phyloP scores from a whole-genome alignment of 495 filamentous ascomycete genomes.

The Neurospora sp. region DNA sequence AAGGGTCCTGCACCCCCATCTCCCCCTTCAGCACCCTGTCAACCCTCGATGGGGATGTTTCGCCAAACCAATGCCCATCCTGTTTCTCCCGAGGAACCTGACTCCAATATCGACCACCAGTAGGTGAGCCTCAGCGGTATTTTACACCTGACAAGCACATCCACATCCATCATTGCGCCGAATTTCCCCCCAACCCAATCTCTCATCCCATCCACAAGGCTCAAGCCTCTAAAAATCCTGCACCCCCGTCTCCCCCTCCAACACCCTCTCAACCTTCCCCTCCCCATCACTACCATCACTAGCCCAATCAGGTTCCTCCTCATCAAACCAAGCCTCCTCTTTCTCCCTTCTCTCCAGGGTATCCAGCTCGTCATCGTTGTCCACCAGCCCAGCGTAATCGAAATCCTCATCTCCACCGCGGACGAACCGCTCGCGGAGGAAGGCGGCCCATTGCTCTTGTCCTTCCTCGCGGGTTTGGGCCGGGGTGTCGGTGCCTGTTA shows the following conservation, averaged over 20 bases:
- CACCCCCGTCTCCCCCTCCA: constrained; percentile 65
- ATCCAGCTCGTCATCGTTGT: constrained; percentile 61
- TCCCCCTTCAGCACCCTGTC: too few relatives aligned
- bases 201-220: not conserved
- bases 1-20: too few relatives aligned
- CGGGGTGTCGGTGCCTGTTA: constrained; percentile 33
- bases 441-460: constrained; percentile 54
- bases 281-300: constrained; percentile 34
- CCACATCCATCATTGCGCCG: too few relatives aligned
- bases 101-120: not conserved
- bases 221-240: constrained; percentile 56
- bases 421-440: constrained; percentile 60
- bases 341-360: constrained; percentile 47
- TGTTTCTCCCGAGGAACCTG: not conserved
- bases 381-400: constrained; percentile 52
- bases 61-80: not conserved
- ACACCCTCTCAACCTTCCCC: constrained; percentile 11
- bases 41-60: not conserved
- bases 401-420: constrained; percentile 65
- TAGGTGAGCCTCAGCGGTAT: not conserved
- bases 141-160: too few relatives aligned
- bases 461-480: constrained; percentile 56
- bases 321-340: constrained; percentile 65
- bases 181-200: not conserved
- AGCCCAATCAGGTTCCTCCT: constrained; percentile 59